These are phyloP conservation scores for Boletus rex-veris DNA, from an alignment of 768 basidiomycete species.

Conservation along the genomic window DNA sequence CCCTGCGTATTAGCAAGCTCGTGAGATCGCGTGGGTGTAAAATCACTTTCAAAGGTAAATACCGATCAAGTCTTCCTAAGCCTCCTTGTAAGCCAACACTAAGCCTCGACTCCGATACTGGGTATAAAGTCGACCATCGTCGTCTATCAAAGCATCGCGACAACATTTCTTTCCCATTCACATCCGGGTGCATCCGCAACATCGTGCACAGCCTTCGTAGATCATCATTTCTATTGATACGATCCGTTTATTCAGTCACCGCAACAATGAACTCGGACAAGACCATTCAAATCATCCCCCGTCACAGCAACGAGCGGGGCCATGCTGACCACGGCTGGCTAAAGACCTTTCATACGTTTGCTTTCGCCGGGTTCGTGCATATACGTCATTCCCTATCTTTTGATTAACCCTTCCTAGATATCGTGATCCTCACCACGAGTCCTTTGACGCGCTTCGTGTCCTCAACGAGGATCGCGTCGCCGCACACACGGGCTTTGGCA, in stretches of 20 bases:
- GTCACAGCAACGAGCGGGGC: slow-evolving; percentile 63
- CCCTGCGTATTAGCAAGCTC: slow-evolving; percentile 3
- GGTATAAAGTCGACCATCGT: slow-evolving; percentile 17
- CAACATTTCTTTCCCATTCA: slow-evolving; percentile 3
- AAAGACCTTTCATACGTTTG: slow-evolving; percentile 84
- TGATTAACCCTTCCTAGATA: slow-evolving; percentile 41
- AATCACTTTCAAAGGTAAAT: slow-evolving; percentile 23
- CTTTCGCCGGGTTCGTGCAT: slow-evolving; percentile 58
- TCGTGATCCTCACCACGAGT: slow-evolving; percentile 50
- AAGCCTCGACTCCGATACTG: not conserved
- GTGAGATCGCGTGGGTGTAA: slow-evolving; percentile 26
- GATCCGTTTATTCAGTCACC: not conserved
- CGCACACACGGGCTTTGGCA: slow-evolving; percentile 76
- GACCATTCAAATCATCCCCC: slow-evolving; percentile 40
- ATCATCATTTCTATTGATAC: not conserved
- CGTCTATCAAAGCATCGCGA: not conserved
- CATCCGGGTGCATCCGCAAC: slow-evolving; percentile 1
- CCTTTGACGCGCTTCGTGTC: slow-evolving; percentile 76
- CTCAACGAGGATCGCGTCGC: slow-evolving; percentile 93
- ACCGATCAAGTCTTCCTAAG: slow-evolving; percentile 10
- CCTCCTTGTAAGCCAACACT: slow-evolving; percentile 7
- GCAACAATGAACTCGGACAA: slow-evolving; percentile 15
- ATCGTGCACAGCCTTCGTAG: not conserved
- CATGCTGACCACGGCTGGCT: slow-evolving; percentile 82
- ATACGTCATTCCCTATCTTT: slow-evolving; percentile 10